These are phyloP conservation scores for Larix kaempferi DNA, from an alignment of 75 land plant species.

Conservation along the genomic window DNA sequence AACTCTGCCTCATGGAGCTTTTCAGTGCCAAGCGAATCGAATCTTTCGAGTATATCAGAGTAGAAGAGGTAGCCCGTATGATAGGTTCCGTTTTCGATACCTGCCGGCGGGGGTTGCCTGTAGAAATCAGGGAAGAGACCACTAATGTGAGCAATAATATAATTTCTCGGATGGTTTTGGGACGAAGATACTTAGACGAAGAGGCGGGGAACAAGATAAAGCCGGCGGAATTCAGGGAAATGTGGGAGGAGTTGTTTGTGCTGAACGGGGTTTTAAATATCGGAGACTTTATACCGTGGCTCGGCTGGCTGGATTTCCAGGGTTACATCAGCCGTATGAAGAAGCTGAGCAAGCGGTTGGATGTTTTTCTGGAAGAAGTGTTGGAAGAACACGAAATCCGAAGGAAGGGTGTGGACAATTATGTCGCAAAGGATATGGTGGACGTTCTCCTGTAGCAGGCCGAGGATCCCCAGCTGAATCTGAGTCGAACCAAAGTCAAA, in stretches of 20 bases:
- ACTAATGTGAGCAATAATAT: background rate
- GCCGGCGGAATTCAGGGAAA: background rate
- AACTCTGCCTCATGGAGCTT: conserved; percentile 38
- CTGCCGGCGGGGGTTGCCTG: no score
- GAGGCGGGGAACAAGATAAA: background rate
- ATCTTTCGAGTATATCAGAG: background rate
- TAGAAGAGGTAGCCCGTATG: background rate
- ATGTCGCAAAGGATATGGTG: conserved; percentile 44
- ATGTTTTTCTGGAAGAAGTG: conserved; percentile 40
- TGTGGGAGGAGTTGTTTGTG: background rate
- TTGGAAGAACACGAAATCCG: conserved; percentile 31
- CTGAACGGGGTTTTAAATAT: conserved; percentile 9
- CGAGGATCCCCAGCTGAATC: conserved; percentile 25
- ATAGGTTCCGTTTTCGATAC: background rate
- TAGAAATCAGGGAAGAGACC: background rate
- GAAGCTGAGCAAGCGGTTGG: conserved; percentile 28
- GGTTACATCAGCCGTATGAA: background rate
- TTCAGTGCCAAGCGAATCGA: conserved; percentile 30
- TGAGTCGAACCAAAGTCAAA: no score
- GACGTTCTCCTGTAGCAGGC: conserved; percentile 45
- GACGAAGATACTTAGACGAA: background rate
- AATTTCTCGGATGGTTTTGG: background rate
- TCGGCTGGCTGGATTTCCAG: conserved; percentile 25
- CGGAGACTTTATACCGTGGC: conserved; percentile 24
- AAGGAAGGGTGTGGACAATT: conserved; percentile 18